Percentiles rank a stretch among this genome's conserved stretches.
These are phyloP conservation scores for Erodium maritimum DNA, from an alignment of 345 rosid genomes.

Conservation along the genomic window DNA sequence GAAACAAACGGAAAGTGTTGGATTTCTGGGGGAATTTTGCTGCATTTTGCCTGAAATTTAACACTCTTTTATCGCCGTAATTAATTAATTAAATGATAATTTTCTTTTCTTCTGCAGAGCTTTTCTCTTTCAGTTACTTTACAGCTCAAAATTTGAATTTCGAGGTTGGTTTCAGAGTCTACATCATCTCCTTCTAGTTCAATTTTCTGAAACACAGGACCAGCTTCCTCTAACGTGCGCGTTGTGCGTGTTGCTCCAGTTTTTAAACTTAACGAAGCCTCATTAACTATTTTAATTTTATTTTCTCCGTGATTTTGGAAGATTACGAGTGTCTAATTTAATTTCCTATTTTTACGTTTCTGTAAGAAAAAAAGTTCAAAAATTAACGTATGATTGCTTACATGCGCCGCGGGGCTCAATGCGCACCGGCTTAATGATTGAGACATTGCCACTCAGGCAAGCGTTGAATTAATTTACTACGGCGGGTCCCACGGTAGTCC, in stretches of 20 bases:
- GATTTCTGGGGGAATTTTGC: too few relatives aligned
- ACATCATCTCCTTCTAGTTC: neutral
- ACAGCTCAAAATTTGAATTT: neutral
- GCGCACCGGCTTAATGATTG: slow-evolving; percentile 7
- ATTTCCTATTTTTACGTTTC: too few relatives aligned
- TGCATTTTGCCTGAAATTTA: neutral
- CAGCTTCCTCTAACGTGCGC: neutral
- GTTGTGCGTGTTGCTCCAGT: too few relatives aligned
- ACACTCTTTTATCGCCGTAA: neutral
- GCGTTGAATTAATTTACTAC: neutral
- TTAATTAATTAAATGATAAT: neutral
- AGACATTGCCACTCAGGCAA: neutral
- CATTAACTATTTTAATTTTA: too few relatives aligned
- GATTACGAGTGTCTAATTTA: too few relatives aligned
- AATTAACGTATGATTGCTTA: slow-evolving; percentile 5
- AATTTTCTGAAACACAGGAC: too few relatives aligned
- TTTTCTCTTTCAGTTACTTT: neutral
- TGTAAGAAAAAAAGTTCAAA: too few relatives aligned
- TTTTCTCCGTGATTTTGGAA: too few relatives aligned
- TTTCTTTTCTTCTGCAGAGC: neutral
- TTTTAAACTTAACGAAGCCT: too few relatives aligned
- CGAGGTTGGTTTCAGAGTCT: neutral
- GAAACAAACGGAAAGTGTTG: too few relatives aligned
- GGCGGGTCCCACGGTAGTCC: neutral
- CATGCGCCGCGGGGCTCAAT: slow-evolving; percentile 18